Conservation (phyloP, 257 asterid species). For the Petrea volubilis region DNA sequence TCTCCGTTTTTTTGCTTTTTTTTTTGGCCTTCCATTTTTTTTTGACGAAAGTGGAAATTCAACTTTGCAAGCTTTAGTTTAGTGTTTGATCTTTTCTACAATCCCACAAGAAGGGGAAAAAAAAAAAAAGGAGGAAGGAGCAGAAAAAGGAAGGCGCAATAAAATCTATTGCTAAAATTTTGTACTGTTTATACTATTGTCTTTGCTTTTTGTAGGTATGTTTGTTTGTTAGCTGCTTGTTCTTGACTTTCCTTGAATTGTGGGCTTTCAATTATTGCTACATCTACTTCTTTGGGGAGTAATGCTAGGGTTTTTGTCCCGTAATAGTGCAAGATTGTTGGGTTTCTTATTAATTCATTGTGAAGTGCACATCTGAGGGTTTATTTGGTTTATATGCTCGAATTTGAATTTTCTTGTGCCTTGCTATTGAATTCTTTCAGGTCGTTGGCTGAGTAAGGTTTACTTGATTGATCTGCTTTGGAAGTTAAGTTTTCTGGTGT, state of each 20-base stretch:
- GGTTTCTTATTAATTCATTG: constrained; percentile 21
- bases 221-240: constrained; percentile 33
- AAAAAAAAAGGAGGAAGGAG: too few species aligned
- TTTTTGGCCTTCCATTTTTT: not conserved
- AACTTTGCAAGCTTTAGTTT: constrained; percentile 27
- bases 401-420: constrained; percentile 20
- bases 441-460: constrained; percentile 17
- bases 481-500: constrained; percentile 6
- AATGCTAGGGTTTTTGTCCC: constrained; percentile 52
- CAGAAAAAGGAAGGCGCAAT: constrained; percentile 24
- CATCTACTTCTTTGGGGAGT: constrained; percentile 46
- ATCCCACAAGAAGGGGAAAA: constrained; percentile 35
- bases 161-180: constrained; percentile 34
- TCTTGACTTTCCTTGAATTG: constrained; percentile 63
- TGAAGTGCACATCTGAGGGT: constrained; percentile 3
- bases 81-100: constrained; percentile 29
- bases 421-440: constrained; percentile 16
- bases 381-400: constrained; percentile 21
- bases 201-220: constrained; percentile 30
- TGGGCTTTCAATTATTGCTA: constrained; percentile 49
- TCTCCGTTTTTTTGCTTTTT: not conserved
- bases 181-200: constrained; percentile 24
- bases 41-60: constrained; percentile 32
- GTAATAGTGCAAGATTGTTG: constrained; percentile 5
- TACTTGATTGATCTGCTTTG: constrained; percentile 27